Evolutionary conservation across 164 flowering plant genomes (phyloP).

Genomic region (Akebia trifoliata): DNA sequence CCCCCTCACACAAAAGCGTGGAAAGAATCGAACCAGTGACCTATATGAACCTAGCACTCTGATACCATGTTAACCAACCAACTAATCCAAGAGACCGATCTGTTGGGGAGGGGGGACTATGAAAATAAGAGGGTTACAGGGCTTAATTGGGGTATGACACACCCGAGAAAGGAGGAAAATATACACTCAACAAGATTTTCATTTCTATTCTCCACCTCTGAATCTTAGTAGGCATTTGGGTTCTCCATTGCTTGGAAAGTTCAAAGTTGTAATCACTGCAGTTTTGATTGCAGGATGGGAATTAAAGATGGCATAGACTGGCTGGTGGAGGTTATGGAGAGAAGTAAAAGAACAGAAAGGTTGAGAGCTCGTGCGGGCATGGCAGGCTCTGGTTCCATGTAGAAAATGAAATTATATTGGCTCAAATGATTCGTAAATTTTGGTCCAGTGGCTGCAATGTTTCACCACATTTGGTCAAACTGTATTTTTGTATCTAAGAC

Average conservation of each 20-base stretch:
- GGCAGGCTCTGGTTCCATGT: constrained; percentile 15
- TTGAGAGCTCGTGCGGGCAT: constrained; percentile 63
- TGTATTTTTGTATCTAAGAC: constrained; percentile 1
- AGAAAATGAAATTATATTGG: neutral
- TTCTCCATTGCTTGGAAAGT: neutral
- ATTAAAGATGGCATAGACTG: constrained; percentile 77
- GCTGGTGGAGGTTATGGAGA: constrained; percentile 85
- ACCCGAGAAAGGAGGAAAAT: too few relatives aligned
- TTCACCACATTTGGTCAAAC: neutral
- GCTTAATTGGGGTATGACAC: too few relatives aligned
- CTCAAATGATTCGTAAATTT: neutral
- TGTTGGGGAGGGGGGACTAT: too few relatives aligned
- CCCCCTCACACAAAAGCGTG: too few relatives aligned
- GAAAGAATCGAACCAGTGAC: too few relatives aligned
- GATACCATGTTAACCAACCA: too few relatives aligned
- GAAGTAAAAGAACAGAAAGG: constrained; percentile 85
- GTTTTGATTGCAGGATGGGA: constrained; percentile 54
- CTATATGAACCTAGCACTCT: too few relatives aligned
- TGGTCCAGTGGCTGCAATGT: neutral
- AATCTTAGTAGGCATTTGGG: neutral
- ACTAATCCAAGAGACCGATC: too few relatives aligned
- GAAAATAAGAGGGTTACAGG: too few relatives aligned
- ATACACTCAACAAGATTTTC: too few relatives aligned
- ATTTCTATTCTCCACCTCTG: too few relatives aligned
- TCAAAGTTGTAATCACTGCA: neutral